Percentiles rank a stretch among this genome's conserved stretches.
phyloP scores from a whole-genome alignment of 257 asterid genomes.

The Cinchona pubescens region DNA sequence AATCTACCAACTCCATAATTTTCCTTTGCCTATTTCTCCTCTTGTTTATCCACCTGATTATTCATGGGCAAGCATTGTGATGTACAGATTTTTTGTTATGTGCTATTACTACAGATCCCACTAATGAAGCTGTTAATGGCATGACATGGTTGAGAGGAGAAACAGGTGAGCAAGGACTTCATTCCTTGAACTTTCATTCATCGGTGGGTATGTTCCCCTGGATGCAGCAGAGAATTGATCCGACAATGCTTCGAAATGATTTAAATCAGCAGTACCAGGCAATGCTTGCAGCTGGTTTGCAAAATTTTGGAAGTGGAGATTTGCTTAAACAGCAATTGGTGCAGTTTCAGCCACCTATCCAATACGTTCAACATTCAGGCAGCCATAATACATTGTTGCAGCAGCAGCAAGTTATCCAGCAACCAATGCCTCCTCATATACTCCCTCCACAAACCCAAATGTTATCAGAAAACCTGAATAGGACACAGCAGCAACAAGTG shows the following conservation, averaged over 20 bases:
- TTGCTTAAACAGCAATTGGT: conserved; percentile 57
- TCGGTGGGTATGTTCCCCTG: conserved; percentile 73
- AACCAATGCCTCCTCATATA: conserved; percentile 45
- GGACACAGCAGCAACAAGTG: conserved; percentile 50
- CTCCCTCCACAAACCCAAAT: conserved; percentile 65
- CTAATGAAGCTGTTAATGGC: conserved; percentile 64
- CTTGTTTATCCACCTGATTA: conserved; percentile 15
- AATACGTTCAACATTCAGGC: conserved; percentile 60
- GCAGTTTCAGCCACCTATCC: conserved; percentile 78
- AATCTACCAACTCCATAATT: not conserved
- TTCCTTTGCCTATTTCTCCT: not conserved
- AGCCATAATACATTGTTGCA: conserved; percentile 44
- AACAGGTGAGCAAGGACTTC: conserved; percentile 68
- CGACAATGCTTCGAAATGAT: conserved; percentile 55
- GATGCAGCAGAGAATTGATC: conserved; percentile 87
- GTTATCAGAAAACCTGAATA: conserved; percentile 58
- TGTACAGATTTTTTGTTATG: not conserved
- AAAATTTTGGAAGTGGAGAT: conserved; percentile 59
- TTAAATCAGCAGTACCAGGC: conserved; percentile 83
- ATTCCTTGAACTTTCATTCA: conserved; percentile 59
- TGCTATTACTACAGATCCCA: conserved; percentile 48
- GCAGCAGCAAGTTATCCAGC: conserved; percentile 56
- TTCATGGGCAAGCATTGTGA: not conserved
- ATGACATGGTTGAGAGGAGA: conserved; percentile 87
- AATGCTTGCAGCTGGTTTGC: conserved; percentile 65